These are phyloP conservation scores for Leishmania martiniquensis DNA, from an alignment of 208 protist species.

Conservation along the genomic window DNA sequence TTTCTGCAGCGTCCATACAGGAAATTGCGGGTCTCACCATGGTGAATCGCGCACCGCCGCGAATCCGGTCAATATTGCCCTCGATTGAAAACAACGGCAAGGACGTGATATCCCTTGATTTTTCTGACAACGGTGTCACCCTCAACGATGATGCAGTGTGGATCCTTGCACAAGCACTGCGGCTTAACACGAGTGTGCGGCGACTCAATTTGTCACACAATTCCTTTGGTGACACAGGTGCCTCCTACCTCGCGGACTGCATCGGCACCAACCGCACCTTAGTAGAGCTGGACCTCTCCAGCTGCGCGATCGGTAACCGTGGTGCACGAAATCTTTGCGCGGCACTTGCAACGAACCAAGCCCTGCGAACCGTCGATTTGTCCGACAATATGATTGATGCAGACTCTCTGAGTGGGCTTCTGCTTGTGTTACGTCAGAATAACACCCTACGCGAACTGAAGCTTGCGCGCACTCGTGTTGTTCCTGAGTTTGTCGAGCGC, in stretches of 20 bases:
- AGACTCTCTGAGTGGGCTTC: constrained; percentile 48
- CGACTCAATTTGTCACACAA: constrained; percentile 84
- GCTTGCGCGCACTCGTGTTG: constrained; percentile 64
- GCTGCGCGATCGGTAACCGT: constrained; percentile 79
- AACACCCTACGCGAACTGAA: constrained; percentile 44
- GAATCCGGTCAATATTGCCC: constrained; percentile 57
- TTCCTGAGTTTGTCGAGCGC: constrained; percentile 27
- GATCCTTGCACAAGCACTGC: constrained; percentile 69
- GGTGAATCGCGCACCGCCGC: constrained; percentile 77
- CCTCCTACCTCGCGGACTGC: constrained; percentile 59
- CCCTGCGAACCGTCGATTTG: constrained; percentile 64
- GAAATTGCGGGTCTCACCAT: constrained; percentile 71
- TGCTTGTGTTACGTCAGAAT: constrained; percentile 70
- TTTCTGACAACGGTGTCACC: constrained; percentile 51
- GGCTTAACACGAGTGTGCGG: constrained; percentile 57
- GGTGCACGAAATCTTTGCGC: constrained; percentile 70
- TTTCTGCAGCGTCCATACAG: constrained; percentile 49
- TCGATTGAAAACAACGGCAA: constrained; percentile 60
- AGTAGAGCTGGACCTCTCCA: constrained; percentile 48
- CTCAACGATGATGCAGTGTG: constrained; percentile 76
- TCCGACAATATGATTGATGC: constrained; percentile 71
- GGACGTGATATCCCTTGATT: constrained; percentile 54
- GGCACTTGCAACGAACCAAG: constrained; percentile 69
- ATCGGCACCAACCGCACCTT: constrained; percentile 70
- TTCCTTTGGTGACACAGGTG: constrained; percentile 79